Conservation (phyloP, 2,329 filamentous ascomycete genomes). For the Pseudogymnoascus sp. region DNA sequence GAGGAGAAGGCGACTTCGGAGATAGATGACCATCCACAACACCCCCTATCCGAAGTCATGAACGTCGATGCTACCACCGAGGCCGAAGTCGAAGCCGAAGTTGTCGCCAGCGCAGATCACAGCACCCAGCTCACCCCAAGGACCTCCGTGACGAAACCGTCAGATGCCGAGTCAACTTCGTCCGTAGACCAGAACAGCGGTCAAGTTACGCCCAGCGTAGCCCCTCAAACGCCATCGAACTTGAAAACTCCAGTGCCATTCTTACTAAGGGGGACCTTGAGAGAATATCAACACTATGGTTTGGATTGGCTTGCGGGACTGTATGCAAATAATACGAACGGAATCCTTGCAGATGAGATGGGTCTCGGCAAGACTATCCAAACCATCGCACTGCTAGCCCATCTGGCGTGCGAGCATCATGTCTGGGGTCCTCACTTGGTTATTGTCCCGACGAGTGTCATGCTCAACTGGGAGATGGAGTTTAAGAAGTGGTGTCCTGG, state of each 20-base stretch:
- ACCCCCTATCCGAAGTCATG: slow-evolving; percentile 9
- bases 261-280: slow-evolving; percentile 75
- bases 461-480: slow-evolving; percentile 99
- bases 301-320: slow-evolving; percentile 92
- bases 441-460: slow-evolving; percentile 94
- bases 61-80: not conserved
- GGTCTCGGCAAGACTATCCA: slow-evolving; percentile 97
- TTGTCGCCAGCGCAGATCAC: slow-evolving; percentile 26
- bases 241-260: slow-evolving; percentile 68
- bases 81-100: slow-evolving; percentile 8
- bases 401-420: slow-evolving; percentile 80
- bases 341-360: slow-evolving; percentile 97
- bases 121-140: slow-evolving; percentile 30
- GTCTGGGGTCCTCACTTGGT: slow-evolving; percentile 96
- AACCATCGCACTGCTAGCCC: slow-evolving; percentile 87
- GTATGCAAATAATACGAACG: slow-evolving; percentile 87
- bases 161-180: slow-evolving; percentile 27
- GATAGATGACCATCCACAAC: not conserved
- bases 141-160: slow-evolving; percentile 28
- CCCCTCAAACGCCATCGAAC: slow-evolving; percentile 30
- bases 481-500: slow-evolving; percentile 99
- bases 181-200: slow-evolving; percentile 26
- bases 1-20: not conserved
- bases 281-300: slow-evolving; percentile 96
- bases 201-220: slow-evolving; percentile 29